Evolutionary conservation across 306 rosid genomes (phyloP), one percentile per base, ranked within the genome.

Genomic region (Quillaja saponaria): DNA sequence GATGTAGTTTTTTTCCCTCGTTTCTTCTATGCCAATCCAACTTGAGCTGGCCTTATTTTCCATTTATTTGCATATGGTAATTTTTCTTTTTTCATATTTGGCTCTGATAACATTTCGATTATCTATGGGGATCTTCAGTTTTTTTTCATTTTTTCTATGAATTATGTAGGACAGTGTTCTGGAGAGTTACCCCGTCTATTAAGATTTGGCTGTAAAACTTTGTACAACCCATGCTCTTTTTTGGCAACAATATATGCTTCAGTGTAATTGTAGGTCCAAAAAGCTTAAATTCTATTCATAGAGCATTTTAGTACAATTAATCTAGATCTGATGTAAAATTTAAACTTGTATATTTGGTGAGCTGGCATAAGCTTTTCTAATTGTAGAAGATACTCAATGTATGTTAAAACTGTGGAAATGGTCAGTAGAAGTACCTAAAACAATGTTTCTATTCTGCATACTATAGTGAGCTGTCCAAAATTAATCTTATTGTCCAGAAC

Each of bases 321-420:
- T 66, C 13, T 68, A 25, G 49, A 17, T 35, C 20, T 58, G 37
- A 39, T 21, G 46, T 34, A 58, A 37, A 5, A 49, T 37, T 55
- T 28, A n/a, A 59, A 4, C 28, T 52, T 44, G 10, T 46, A 16
- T 16, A 40, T 38, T 65, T 52, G 46, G 16, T 71, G 57, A 39
- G 55, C 39, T 50, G 4, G 40, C 15, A 14, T 8, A 14, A 42
- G n/a, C n/a, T n/a, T n/a, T 37, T 35, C 14, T 56, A 40, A 14
- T 58, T 8, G 28, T 38, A 73, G 73, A 20, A 62, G 19, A 58
- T 11, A 54, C 25, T 76, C n/a, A 18, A 58, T 38, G 34, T 38
- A 64, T 28, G 34, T 15, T 14, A 31, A 19, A 13, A 31, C 31
- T 55, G 47, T 34, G 40, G 45, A 21, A 21, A 50, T 38, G 46